Percentiles rank a stretch among this genome's conserved stretches.
Conservation (phyloP, 192 early-diverging fungal species). For the Backusella psychrophila region DNA sequence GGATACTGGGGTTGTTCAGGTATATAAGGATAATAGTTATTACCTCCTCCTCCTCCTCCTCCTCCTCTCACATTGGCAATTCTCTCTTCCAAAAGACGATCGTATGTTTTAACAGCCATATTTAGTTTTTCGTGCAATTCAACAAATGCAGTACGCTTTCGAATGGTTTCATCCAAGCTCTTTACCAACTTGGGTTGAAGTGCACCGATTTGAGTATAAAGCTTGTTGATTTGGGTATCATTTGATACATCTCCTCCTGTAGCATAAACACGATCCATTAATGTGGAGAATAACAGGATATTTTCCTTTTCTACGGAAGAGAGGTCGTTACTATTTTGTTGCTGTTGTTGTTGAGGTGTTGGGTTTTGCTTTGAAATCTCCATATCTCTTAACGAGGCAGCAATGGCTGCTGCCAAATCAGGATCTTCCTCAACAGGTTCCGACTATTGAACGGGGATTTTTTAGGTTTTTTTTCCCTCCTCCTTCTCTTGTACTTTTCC, state of each 20-base stretch:
- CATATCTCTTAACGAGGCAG: slow-evolving; percentile 70
- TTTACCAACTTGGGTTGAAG: slow-evolving; percentile 82
- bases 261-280: slow-evolving; percentile 78
- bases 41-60: background rate
- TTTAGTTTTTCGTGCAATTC: slow-evolving; percentile 83
- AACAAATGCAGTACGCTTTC: slow-evolving; percentile 73
- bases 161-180: slow-evolving; percentile 68
- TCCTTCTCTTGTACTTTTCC: background rate
- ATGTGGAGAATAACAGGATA: slow-evolving; percentile 83
- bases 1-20: background rate
- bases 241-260: slow-evolving; percentile 75
- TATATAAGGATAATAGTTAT: slow-evolving; percentile 9
- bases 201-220: slow-evolving; percentile 85
- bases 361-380: slow-evolving; percentile 31
- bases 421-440: slow-evolving; percentile 50
- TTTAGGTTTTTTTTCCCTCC: slow-evolving; percentile 1
- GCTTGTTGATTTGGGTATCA: slow-evolving; percentile 72
- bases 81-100: slow-evolving; percentile 80
- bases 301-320: slow-evolving; percentile 82
- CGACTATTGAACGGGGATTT: background rate
- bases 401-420: slow-evolving; percentile 74
- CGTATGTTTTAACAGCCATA: slow-evolving; percentile 81
- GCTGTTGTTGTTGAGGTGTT: slow-evolving; percentile 7
- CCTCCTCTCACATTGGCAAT: slow-evolving; percentile 36
- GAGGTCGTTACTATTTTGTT: slow-evolving; percentile 56